These are phyloP conservation scores for Setomelanomma holmii DNA, from an alignment of 2,329 filamentous ascomycete species.

Conservation along the genomic window DNA sequence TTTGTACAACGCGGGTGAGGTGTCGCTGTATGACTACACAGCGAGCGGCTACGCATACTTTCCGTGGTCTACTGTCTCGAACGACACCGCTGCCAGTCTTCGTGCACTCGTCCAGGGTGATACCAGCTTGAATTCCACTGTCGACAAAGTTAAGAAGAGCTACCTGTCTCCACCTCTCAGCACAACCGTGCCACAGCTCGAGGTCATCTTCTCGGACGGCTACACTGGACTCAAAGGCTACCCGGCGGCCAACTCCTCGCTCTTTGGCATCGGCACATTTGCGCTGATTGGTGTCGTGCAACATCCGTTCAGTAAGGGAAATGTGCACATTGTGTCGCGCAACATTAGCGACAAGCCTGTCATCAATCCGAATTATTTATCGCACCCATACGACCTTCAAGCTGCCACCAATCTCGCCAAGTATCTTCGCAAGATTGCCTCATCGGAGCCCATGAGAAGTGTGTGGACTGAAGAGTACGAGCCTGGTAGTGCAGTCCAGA, in stretches of 20 bases:
- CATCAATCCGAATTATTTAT: constrained; percentile 41
- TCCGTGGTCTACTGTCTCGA: constrained; percentile 51
- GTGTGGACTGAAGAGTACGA: constrained; percentile 40
- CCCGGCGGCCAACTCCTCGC: constrained; percentile 30
- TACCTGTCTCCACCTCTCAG: constrained; percentile 45
- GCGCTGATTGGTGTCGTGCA: constrained; percentile 45
- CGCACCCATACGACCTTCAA: constrained; percentile 34
- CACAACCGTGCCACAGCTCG: constrained; percentile 49
- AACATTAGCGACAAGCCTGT: constrained; percentile 30
- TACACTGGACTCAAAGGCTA: constrained; percentile 53
- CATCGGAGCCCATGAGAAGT: constrained; percentile 31
- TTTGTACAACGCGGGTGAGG: constrained; percentile 42
- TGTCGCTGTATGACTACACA: constrained; percentile 52
- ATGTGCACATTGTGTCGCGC: constrained; percentile 30
- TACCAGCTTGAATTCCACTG: constrained; percentile 14
- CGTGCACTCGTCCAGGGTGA: constrained; percentile 42
- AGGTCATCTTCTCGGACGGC: constrained; percentile 56
- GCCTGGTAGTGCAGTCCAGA: constrained; percentile 35
- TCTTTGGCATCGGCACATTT: constrained; percentile 39
- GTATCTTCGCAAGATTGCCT: constrained; percentile 37
- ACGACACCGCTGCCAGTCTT: constrained; percentile 39
- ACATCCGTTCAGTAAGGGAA: constrained; percentile 43
- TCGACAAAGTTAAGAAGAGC: constrained; percentile 29
- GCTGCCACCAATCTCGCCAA: constrained; percentile 26
- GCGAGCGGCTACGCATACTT: constrained; percentile 52